Conservation (phyloP, 495 filamentous ascomycete species). For the Penicillium turbatum region DNA sequence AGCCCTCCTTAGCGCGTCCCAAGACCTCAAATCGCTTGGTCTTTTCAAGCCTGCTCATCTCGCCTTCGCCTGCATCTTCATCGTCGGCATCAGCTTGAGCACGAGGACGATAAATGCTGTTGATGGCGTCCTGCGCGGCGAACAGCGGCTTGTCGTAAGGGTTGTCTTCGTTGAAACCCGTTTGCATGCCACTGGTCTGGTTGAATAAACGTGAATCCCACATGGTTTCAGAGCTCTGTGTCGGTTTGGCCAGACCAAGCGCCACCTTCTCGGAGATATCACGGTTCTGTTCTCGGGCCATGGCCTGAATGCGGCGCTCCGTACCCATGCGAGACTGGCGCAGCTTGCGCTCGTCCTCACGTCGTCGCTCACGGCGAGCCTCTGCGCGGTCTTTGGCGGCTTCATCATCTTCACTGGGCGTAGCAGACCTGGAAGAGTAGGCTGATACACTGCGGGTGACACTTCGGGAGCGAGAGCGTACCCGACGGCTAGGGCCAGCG, state of each 20-base stretch:
- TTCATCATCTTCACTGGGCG: slow-evolving; percentile 60
- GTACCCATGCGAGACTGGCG: slow-evolving; percentile 94
- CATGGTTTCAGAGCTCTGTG: slow-evolving; percentile 84
- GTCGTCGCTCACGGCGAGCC: slow-evolving; percentile 69
- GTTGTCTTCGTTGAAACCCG: slow-evolving; percentile 96
- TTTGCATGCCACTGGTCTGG: slow-evolving; percentile 80
- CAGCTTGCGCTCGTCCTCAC: slow-evolving; percentile 82
- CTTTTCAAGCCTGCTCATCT: slow-evolving; percentile 84
- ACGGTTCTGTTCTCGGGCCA: slow-evolving; percentile 92
- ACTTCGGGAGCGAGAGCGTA: slow-evolving; percentile 42
- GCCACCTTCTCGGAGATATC: slow-evolving; percentile 98
- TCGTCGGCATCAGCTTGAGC: slow-evolving; percentile 65
- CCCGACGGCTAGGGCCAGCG: slow-evolving; percentile 47
- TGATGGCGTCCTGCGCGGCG: slow-evolving; percentile 92
- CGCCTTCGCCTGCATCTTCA: slow-evolving; percentile 73
- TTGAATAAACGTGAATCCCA: slow-evolving; percentile 97
- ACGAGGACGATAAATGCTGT: slow-evolving; percentile 85
- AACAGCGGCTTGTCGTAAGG: slow-evolving; percentile 97
- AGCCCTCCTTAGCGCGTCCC: slow-evolving; percentile 78
- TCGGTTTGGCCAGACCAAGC: slow-evolving; percentile 90
- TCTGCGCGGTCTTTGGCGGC: slow-evolving; percentile 68
- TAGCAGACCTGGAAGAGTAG: slow-evolving; percentile 53
- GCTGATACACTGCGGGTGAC: slow-evolving; percentile 52
- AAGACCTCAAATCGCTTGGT: slow-evolving; percentile 79
- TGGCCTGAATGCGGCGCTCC: slow-evolving; percentile 80